A percentile compares a stretch with the other conserved stretches of the same genome.
These are phyloP conservation scores for Wickerhamomyces pijperi DNA, from an alignment of 805 yeast genomes.

Conservation along the genomic window DNA sequence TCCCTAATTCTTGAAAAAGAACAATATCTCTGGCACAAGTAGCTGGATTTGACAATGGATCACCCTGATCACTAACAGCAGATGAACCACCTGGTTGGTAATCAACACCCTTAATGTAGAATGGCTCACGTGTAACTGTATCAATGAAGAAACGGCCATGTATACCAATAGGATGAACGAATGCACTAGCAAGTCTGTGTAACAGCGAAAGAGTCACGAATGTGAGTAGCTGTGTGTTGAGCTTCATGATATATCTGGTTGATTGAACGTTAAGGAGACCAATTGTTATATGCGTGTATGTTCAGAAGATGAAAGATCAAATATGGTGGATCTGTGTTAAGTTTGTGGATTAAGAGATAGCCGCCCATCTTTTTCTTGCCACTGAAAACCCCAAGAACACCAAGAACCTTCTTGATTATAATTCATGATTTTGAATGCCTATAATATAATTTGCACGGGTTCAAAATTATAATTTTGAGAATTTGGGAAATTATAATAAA, in stretches of 20 bases:
- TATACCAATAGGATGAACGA: slow-evolving; percentile 56
- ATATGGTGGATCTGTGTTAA: neutral
- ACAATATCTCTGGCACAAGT: slow-evolving; percentile 74
- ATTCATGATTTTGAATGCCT: no score
- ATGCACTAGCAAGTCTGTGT: slow-evolving; percentile 9
- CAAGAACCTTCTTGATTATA: no score
- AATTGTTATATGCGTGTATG: no score
- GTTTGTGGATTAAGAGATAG: neutral
- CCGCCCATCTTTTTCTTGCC: neutral
- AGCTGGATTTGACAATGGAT: slow-evolving; percentile 67
- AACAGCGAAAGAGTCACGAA: neutral
- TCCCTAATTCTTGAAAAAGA: slow-evolving; percentile 72
- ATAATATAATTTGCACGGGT: no score
- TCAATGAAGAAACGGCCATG: slow-evolving; percentile 68
- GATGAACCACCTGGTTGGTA: slow-evolving; percentile 96
- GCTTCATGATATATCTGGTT: slow-evolving; percentile 1
- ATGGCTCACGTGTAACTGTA: slow-evolving; percentile 63
- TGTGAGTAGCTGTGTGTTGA: neutral
- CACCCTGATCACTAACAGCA: slow-evolving; percentile 42
- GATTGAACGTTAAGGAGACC: no score
- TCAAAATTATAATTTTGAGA: no score
- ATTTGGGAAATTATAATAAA: no score
- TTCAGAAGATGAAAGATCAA: no score
- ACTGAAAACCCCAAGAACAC: no score
- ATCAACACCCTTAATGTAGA: slow-evolving; percentile 79